Percentiles rank a stretch among this genome's conserved stretches.
Conservation (phyloP, 2,329 filamentous ascomycete species). For the Dothistroma septosporum region DNA sequence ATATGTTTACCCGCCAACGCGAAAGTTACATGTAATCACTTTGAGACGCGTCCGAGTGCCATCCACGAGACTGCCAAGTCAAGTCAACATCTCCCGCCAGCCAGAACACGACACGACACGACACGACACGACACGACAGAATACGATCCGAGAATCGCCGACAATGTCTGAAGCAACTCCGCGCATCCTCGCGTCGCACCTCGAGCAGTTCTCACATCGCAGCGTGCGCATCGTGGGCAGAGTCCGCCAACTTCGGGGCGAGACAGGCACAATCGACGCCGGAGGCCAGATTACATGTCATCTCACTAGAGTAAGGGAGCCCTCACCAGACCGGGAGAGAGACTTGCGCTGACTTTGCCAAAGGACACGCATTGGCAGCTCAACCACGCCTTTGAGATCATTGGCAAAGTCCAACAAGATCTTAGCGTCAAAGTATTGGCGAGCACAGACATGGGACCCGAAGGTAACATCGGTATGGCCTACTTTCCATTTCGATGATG, state of each 20-base stretch:
- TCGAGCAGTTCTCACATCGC: conserved; percentile 65
- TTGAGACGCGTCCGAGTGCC: not conserved
- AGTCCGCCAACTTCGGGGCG: conserved; percentile 75
- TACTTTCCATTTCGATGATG: not conserved
- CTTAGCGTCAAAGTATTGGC: conserved; percentile 66
- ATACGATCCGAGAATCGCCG: not conserved
- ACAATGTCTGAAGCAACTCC: conserved; percentile 71
- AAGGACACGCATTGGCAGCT: conserved; percentile 68
- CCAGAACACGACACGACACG: not conserved
- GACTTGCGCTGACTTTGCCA: not conserved
- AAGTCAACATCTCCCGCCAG: not conserved
- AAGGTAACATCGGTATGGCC: conserved; percentile 56
- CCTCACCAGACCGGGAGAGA: conserved; percentile 29
- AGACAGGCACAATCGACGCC: conserved; percentile 74
- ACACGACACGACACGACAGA: not conserved
- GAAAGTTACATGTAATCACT: not conserved
- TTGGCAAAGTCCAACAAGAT: conserved; percentile 75
- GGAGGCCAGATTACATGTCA: conserved; percentile 69
- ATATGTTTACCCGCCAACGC: not conserved
- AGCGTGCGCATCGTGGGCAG: conserved; percentile 84
- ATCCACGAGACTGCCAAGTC: not conserved
- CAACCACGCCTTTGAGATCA: conserved; percentile 69
- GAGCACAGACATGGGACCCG: conserved; percentile 62
- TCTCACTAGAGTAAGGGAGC: conserved; percentile 64
- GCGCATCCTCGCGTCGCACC: conserved; percentile 74